Evolutionary conservation across 768 basidiomycete species (phyloP).

Genomic region (Boletus tomentosulus): DNA sequence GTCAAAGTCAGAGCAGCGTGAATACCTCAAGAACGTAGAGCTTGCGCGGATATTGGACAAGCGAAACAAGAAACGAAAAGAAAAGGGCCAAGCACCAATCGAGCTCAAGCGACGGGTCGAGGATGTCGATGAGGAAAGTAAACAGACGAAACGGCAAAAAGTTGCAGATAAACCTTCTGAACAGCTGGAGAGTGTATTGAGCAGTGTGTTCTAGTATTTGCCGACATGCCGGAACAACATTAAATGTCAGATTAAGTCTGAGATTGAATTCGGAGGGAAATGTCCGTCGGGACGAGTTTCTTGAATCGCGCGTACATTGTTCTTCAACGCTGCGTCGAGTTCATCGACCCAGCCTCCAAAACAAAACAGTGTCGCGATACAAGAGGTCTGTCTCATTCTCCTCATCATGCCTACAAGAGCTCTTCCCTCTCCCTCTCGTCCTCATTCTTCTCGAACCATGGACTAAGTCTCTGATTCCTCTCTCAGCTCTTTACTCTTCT

Average conservation of each 20-base stretch:
- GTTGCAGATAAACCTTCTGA: constrained; percentile 8
- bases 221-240: constrained; percentile 11
- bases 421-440: constrained; percentile 56
- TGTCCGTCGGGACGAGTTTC: constrained; percentile 15
- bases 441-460: constrained; percentile 34
- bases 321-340: constrained; percentile 37
- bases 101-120: constrained; percentile 19
- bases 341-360: constrained; percentile 30
- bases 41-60: constrained; percentile 83
- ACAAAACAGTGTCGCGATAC: constrained; percentile 44
- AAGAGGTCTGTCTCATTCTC: constrained; percentile 85
- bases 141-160: constrained; percentile 15
- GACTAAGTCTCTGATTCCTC: constrained; percentile 44
- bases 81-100: constrained; percentile 49
- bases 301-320: constrained; percentile 64
- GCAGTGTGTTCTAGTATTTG: constrained; percentile 46
- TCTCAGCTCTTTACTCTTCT: constrained; percentile 37
- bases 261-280: constrained; percentile 15
- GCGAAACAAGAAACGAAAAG: constrained; percentile 62
- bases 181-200: constrained; percentile 42
- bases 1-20: constrained; percentile 82
- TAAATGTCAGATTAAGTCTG: constrained; percentile 23
- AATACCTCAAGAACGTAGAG: constrained; percentile 93
- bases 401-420: constrained; percentile 72
- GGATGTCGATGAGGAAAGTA: neutral